A percentile compares a stretch with the other conserved stretches of the same genome.
phyloP scores from a whole-genome alignment of 805 yeast genomes.

The Hanseniaspora clermontiae region DNA sequence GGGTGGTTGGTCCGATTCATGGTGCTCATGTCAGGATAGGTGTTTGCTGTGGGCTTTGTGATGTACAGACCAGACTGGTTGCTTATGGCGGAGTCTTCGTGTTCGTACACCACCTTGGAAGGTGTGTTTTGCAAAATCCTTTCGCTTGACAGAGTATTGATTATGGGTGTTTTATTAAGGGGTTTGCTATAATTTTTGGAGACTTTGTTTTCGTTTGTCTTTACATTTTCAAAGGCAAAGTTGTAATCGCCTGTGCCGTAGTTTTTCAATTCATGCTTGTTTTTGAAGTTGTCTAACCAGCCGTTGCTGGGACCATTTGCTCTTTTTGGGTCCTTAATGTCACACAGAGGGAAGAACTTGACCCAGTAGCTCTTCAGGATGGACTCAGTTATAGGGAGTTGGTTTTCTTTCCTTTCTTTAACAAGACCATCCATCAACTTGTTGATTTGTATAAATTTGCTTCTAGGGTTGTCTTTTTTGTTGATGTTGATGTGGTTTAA shows the following conservation, averaged over 20 bases:
- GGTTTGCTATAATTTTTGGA: background rate
- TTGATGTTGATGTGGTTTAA: background rate
- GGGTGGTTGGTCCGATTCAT: background rate
- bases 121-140: background rate
- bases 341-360: constrained; percentile 40
- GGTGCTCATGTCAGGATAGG: background rate
- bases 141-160: background rate
- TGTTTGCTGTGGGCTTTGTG: background rate
- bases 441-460: constrained; percentile 46
- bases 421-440: constrained; percentile 47
- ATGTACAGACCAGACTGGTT: constrained; percentile 4
- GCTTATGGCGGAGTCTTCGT: background rate
- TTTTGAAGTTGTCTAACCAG: constrained; percentile 50
- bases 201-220: background rate
- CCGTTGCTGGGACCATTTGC: constrained; percentile 46
- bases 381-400: constrained; percentile 43
- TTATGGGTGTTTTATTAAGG: background rate
- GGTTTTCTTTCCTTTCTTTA: constrained; percentile 31
- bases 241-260: background rate
- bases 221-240: background rate
- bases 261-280: constrained; percentile 36
- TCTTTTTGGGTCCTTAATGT: constrained; percentile 50
- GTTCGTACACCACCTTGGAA: background rate
- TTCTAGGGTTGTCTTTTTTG: constrained; percentile 17
- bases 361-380: constrained; percentile 46